Evolutionary conservation across 208 protist species (phyloP).

Genomic region (Trypanosomatidae sp.): DNA sequence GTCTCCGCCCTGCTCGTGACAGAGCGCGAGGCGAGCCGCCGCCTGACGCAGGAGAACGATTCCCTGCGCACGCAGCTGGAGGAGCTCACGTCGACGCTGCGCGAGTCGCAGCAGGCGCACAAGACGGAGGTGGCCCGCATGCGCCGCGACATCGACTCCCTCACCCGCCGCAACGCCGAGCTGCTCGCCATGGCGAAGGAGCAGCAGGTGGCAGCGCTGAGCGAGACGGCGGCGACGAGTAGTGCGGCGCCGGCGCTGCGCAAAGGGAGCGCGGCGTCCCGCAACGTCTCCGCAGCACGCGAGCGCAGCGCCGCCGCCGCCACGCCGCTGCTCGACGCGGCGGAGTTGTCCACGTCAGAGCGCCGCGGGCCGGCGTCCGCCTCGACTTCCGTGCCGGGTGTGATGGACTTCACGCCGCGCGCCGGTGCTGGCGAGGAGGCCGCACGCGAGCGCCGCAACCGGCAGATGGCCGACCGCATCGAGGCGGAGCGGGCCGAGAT

Average conservation of each 20-base stretch:
- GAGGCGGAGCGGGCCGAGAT: conserved; percentile 41
- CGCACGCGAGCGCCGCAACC: conserved; percentile 29
- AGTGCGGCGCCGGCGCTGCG: too few species aligned
- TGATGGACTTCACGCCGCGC: conserved; percentile 52
- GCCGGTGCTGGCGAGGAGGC: conserved; percentile 27
- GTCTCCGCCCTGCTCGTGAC: conserved; percentile 63
- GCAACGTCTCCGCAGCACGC: too few species aligned
- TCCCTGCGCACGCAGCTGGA: conserved; percentile 76
- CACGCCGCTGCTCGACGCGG: too few species aligned
- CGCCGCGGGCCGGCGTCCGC: too few species aligned
- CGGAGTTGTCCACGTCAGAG: too few species aligned
- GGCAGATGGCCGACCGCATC: conserved; percentile 47
- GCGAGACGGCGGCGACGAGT: too few species aligned
- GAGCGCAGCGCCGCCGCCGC: too few species aligned
- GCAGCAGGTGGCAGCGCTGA: too few species aligned
- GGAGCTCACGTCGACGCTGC: conserved; percentile 68
- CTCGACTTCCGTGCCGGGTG: too few species aligned
- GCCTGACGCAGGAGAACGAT: conserved; percentile 80
- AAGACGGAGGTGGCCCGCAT: conserved; percentile 75
- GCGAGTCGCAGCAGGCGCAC: too few species aligned
- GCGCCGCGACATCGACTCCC: conserved; percentile 80
- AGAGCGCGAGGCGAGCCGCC: conserved; percentile 70
- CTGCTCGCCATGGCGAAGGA: conserved; percentile 78
- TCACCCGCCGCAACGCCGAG: conserved; percentile 80
- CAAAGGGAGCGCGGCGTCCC: too few species aligned